These are phyloP conservation scores for Spergularia bocconei DNA, from an alignment of 148 eudicot genomes.

Conservation along the genomic window DNA sequence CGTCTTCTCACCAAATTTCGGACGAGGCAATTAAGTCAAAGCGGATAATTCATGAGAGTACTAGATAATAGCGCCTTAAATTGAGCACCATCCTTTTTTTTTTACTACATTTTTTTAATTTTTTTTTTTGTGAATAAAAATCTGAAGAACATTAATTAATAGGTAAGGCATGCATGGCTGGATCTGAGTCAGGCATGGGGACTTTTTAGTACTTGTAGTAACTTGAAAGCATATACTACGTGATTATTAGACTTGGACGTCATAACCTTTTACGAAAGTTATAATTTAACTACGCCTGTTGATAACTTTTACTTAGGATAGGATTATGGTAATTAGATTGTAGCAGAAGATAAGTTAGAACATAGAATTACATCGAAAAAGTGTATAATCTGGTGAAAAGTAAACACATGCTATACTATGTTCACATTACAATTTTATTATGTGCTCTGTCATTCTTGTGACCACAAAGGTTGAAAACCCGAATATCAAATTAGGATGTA, in stretches of 20 bases:
- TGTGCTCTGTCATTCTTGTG: no score
- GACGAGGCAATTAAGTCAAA: constrained; percentile 16
- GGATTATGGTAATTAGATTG: not conserved
- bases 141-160: not conserved
- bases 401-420: no score
- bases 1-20: not conserved
- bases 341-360: not conserved
- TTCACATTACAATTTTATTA: no score
- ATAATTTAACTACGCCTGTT: not conserved
- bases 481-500: no score
- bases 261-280: constrained; percentile 20
- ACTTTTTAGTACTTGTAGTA: constrained; percentile 29
- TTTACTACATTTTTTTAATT: constrained; percentile 3
- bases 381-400: no score
- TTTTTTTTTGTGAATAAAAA: not conserved
- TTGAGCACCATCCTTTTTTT: no score
- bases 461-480: no score
- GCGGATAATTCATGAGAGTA: constrained; percentile 9
- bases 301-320: constrained; percentile 7
- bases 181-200: constrained; percentile 29
- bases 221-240: constrained; percentile 26
- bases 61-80: not conserved
- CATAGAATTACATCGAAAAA: not conserved
- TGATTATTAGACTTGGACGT: constrained; percentile 23
- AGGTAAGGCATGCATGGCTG: constrained; percentile 26